These are phyloP conservation scores for Coemansia sp. DNA, from an alignment of 192 early-diverging fungal species.

Conservation along the genomic window DNA sequence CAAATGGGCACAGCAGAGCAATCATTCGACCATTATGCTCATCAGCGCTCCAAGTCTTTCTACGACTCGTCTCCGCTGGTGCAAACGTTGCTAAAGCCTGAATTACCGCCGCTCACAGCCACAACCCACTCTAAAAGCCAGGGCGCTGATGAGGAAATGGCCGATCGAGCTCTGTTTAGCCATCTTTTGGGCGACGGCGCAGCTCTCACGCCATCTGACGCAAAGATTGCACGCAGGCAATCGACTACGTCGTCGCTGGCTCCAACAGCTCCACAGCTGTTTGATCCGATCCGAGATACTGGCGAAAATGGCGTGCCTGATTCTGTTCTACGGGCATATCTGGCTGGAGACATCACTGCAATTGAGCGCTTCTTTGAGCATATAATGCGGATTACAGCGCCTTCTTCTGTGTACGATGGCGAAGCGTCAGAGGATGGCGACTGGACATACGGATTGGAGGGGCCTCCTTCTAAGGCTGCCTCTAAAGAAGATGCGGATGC, in stretches of 20 bases:
- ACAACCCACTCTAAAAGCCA: constrained; percentile 12
- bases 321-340: constrained; percentile 45
- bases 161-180: constrained; percentile 39
- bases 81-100: constrained; percentile 32
- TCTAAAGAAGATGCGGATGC: constrained; percentile 12
- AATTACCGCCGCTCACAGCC: constrained; percentile 1
- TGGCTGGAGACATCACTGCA: constrained; percentile 45
- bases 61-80: constrained; percentile 41
- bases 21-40: constrained; percentile 5
- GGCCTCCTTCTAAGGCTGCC: constrained; percentile 38
- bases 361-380: constrained; percentile 54
- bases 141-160: constrained; percentile 30
- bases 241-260: constrained; percentile 11
- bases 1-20: constrained; percentile 1
- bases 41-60: constrained; percentile 34
- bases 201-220: constrained; percentile 29
- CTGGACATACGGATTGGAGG: constrained; percentile 51
- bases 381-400: constrained; percentile 46
- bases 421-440: constrained; percentile 43
- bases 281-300: constrained; percentile 33
- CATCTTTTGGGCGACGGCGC: constrained; percentile 49
- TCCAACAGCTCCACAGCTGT: constrained; percentile 14
- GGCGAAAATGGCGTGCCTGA: constrained; percentile 49
- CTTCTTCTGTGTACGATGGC: constrained; percentile 43
- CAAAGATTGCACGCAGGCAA: constrained; percentile 21